Percentiles rank a stretch among this genome's conserved stretches.
Evolutionary conservation across 495 filamentous ascomycete genomes (phyloP).

Genomic region (Penicillium bialowiezense): DNA sequence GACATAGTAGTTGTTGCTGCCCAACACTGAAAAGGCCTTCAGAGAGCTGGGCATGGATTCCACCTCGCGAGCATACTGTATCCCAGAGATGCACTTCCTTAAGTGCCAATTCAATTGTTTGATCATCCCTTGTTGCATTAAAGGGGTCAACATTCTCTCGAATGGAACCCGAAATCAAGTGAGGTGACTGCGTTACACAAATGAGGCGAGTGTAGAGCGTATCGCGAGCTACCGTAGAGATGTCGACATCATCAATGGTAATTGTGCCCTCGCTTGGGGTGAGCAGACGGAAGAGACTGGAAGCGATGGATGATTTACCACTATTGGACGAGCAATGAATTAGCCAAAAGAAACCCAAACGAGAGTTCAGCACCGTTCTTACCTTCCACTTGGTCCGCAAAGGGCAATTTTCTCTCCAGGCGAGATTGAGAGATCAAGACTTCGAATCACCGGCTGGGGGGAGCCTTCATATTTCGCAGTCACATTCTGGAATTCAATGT

Average conservation of each 20-base stretch:
- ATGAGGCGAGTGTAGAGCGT: too few relatives aligned
- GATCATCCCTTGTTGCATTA: too few relatives aligned
- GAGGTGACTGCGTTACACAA: too few relatives aligned
- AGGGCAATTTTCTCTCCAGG: slow-evolving; percentile 26
- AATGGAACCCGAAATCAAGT: too few relatives aligned
- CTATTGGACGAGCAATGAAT: too few relatives aligned
- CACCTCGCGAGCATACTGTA: background rate
- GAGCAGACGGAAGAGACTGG: slow-evolving; percentile 27
- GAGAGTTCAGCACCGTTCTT: too few relatives aligned
- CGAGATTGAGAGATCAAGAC: slow-evolving; percentile 19
- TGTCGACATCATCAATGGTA: too few relatives aligned
- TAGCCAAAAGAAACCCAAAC: too few relatives aligned
- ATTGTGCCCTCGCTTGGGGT: too few relatives aligned
- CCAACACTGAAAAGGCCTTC: slow-evolving; percentile 29
- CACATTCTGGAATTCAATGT: slow-evolving; percentile 22
- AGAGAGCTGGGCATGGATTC: background rate
- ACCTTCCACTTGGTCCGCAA: slow-evolving; percentile 22
- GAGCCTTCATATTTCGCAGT: slow-evolving; percentile 16
- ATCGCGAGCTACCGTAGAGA: too few relatives aligned
- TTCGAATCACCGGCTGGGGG: slow-evolving; percentile 15
- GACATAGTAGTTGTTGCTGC: slow-evolving; percentile 38
- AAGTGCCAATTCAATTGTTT: background rate
- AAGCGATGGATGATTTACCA: slow-evolving; percentile 38
- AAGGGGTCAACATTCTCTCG: background rate
- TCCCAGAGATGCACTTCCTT: slow-evolving; percentile 13